Evolutionary conservation across 352 stramenopile species (phyloP).

Genomic region (Globisporangium barbulae): DNA sequence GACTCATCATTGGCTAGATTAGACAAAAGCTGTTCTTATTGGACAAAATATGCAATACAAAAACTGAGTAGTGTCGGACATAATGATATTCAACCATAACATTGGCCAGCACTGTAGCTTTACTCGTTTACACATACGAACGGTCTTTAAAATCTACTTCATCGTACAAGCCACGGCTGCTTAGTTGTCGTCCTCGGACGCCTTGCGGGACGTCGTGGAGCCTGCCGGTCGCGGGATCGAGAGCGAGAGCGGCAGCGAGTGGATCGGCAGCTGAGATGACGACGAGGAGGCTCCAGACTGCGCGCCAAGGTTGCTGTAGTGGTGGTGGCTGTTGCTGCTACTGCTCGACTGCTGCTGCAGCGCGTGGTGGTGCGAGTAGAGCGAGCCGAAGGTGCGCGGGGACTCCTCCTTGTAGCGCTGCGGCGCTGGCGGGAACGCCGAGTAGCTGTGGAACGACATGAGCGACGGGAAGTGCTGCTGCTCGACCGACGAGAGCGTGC

Average conservation of each 20-base stretch:
- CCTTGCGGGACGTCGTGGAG: conserved; percentile 13
- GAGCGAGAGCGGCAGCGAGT: conserved; percentile 17
- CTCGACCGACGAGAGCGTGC: conserved; percentile 15
- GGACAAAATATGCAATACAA: too few species aligned
- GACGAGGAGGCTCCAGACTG: not conserved
- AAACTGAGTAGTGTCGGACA: too few species aligned
- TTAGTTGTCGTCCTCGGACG: too few species aligned
- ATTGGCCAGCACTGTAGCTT: too few species aligned
- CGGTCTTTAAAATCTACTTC: too few species aligned
- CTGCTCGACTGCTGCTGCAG: not conserved
- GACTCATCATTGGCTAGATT: too few species aligned
- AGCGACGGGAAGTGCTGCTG: conserved; percentile 21
- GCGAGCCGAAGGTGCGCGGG: conserved; percentile 17
- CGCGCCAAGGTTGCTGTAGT: not conserved
- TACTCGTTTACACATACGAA: too few species aligned
- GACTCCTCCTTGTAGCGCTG: conserved; percentile 20
- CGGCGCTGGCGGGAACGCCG: conserved; percentile 11
- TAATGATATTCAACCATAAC: too few species aligned
- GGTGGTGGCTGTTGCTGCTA: not conserved
- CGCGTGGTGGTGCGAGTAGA: conserved; percentile 11
- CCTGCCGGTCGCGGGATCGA: conserved; percentile 11
- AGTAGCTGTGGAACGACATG: conserved; percentile 18
- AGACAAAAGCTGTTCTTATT: too few species aligned
- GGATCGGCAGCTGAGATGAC: conserved; percentile 6
- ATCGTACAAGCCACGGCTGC: too few species aligned